Evolutionary conservation across 1,284 basidiomycete genomes (phyloP).

Genomic region (Cryptococcus floricola): DNA sequence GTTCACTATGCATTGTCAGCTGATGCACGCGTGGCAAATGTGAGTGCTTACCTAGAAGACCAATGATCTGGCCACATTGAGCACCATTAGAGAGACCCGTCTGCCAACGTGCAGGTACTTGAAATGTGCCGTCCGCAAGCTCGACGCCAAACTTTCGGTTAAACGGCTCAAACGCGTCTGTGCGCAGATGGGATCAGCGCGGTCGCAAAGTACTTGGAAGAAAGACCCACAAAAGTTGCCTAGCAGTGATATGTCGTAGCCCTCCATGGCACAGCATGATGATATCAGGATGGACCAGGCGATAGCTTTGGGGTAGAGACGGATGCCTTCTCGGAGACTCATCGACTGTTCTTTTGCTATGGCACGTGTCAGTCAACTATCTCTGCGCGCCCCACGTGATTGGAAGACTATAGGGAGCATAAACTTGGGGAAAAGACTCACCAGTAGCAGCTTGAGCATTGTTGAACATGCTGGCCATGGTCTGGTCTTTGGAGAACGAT

Average conservation of each 20-base stretch:
- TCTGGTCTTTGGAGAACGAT: background rate
- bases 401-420: background rate
- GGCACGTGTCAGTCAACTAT: background rate
- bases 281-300: conserved; percentile 50
- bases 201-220: background rate
- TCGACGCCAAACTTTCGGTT: conserved; percentile 42
- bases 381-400: background rate
- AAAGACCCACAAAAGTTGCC: conserved; percentile 36
- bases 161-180: conserved; percentile 45
- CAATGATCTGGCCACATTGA: conserved; percentile 48
- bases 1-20: conserved; percentile 31
- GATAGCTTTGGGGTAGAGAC: conserved; percentile 52
- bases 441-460: conserved; percentile 25
- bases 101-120: conserved; percentile 53
- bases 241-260: conserved; percentile 44
- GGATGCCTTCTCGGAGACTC: conserved; percentile 41
- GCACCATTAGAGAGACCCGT: conserved; percentile 49
- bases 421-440: conserved; percentile 1
- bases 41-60: conserved; percentile 32
- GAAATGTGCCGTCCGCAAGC: conserved; percentile 39
- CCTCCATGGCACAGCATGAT: conserved; percentile 53
- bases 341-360: conserved; percentile 46
- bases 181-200: background rate
- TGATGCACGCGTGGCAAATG: background rate
- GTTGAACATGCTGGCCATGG: conserved; percentile 17